A percentile compares a stretch with the other conserved stretches of the same genome.
phyloP scores from a whole-genome alignment of 169 alveolate genomes.

The Eimeria tenella region DNA sequence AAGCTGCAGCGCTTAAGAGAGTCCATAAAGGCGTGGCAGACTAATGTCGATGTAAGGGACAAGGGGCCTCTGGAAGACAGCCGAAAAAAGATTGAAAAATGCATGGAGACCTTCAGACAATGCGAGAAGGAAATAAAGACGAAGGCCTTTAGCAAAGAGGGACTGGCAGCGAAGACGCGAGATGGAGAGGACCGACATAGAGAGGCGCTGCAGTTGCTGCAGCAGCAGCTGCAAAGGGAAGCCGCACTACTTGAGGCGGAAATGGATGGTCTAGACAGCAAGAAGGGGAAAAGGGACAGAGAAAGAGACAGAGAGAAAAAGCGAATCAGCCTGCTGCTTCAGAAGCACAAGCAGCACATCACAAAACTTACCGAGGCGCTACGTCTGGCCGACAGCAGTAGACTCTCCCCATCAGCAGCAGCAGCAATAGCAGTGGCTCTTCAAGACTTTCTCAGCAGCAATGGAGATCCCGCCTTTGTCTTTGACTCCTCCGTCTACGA shows the following conservation, averaged over 20 bases:
- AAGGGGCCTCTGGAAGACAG: conserved; percentile 71
- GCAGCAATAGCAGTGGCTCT: background rate
- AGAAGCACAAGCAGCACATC: background rate
- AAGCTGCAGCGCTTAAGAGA: conserved; percentile 78
- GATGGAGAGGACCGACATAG: conserved; percentile 72
- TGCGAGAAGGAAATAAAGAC: conserved; percentile 72
- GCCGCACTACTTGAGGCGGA: conserved; percentile 61
- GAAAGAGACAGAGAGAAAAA: background rate
- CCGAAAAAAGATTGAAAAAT: conserved; percentile 59
- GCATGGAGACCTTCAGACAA: conserved; percentile 73
- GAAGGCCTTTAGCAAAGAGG: conserved; percentile 77
- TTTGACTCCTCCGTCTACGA: background rate
- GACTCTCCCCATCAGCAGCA: background rate
- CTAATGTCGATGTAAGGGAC: conserved; percentile 63
- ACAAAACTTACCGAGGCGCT: background rate
- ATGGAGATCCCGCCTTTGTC: background rate
- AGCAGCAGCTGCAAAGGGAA: conserved; percentile 5
- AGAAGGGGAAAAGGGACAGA: conserved; percentile 13
- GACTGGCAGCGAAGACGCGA: conserved; percentile 70
- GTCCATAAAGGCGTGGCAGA: conserved; percentile 69
- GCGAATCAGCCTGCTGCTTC: background rate
- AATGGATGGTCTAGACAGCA: conserved; percentile 26
- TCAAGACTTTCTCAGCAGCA: background rate
- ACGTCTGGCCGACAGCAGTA: background rate
- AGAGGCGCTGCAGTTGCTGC: conserved; percentile 44